Conservation (phyloP, 2,329 filamentous ascomycete genomes). For the Calonectria leucothoes region DNA sequence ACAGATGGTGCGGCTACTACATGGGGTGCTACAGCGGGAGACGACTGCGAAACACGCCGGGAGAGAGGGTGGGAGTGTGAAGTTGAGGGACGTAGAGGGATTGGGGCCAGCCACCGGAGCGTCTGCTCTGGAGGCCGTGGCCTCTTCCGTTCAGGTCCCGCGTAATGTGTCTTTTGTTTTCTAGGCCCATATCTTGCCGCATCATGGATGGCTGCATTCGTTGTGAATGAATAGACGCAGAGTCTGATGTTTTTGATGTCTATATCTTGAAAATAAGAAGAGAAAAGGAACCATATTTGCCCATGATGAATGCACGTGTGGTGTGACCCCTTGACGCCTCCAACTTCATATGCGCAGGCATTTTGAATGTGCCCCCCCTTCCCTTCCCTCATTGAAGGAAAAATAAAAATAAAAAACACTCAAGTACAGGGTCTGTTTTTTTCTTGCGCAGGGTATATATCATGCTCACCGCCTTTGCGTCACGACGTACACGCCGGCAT, state of each 20-base stretch:
- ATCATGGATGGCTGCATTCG: slow-evolving; percentile 34
- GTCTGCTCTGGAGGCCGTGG: neutral
- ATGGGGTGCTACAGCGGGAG: slow-evolving; percentile 24
- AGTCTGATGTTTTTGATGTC: slow-evolving; percentile 5
- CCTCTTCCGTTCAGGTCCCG: slow-evolving; percentile 21
- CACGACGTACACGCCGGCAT: slow-evolving; percentile 69
- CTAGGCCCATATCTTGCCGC: slow-evolving; percentile 27
- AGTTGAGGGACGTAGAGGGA: slow-evolving; percentile 19
- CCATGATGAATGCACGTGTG: neutral
- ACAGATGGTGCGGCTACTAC: slow-evolving; percentile 28
- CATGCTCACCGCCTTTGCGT: slow-evolving; percentile 42
- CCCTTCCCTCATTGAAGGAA: neutral
- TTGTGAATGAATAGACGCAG: slow-evolving; percentile 33
- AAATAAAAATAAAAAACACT: neutral
- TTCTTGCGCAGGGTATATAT: slow-evolving; percentile 28
- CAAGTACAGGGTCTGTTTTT: no score
- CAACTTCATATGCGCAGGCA: slow-evolving; percentile 15
- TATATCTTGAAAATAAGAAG: neutral
- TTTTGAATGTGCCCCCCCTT: neutral
- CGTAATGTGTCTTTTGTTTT: slow-evolving; percentile 27
- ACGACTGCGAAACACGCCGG: slow-evolving; percentile 28
- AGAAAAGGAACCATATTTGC: neutral
- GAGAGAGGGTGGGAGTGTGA: slow-evolving; percentile 25
- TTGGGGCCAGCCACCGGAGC: neutral
- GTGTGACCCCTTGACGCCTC: slow-evolving; percentile 9